A percentile compares a stretch with the other conserved stretches of the same genome.
Conservation (phyloP, 2,329 filamentous ascomycete species). For the Colletotrichum endophyticum region DNA sequence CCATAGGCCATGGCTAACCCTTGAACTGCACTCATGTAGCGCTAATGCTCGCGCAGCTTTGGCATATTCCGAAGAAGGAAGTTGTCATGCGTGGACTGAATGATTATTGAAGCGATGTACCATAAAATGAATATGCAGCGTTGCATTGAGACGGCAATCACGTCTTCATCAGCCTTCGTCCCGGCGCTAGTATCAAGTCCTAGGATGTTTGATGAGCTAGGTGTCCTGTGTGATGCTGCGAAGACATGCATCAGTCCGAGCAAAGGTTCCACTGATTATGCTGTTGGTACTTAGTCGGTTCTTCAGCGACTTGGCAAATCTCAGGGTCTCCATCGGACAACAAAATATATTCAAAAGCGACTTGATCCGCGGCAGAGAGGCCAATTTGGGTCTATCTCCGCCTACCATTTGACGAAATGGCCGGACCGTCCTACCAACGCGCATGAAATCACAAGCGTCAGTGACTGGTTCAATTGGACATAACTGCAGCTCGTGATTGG, state of each 20-base stretch:
- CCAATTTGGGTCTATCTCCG: neutral
- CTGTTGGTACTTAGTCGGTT: neutral
- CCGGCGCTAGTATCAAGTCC: neutral
- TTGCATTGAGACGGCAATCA: neutral
- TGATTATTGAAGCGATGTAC: neutral
- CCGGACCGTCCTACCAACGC: neutral
- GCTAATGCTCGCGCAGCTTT: neutral
- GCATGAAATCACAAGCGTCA: neutral
- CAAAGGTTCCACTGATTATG: neutral
- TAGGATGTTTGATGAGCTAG: neutral
- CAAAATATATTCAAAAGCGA: neutral
- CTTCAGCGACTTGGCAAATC: neutral
- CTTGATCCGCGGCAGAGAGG: neutral
- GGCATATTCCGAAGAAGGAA: neutral
- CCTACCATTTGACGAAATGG: neutral
- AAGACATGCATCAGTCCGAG: neutral
- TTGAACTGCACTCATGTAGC: neutral
- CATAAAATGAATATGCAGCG: rapidly evolving
- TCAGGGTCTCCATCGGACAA: neutral
- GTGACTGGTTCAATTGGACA: neutral
- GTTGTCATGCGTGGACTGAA: too few species aligned
- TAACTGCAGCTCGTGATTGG: neutral
- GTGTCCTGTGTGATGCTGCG: neutral
- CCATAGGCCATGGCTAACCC: too few species aligned
- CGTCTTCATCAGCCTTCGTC: neutral